Conservation (phyloP, 2,329 filamentous ascomycete species). For the Cryphonectria nitschkei region DNA sequence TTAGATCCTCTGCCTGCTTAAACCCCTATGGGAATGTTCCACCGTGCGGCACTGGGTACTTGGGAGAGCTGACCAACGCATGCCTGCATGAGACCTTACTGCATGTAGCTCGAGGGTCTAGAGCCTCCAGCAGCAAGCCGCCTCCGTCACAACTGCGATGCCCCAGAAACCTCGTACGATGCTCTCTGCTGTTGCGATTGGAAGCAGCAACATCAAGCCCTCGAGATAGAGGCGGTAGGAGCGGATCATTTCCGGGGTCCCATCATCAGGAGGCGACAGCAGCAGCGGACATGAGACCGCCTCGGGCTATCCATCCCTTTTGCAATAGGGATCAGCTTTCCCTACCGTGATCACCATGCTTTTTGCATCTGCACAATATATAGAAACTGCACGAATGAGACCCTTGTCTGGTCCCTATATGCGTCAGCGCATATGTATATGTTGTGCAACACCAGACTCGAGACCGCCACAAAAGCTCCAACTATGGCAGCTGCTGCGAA, state of each 20-base stretch:
- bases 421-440: neutral
- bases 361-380: neutral
- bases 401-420: neutral
- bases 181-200: neutral
- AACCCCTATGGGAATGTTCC: neutral
- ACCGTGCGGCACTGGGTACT: constrained; percentile 3
- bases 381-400: neutral
- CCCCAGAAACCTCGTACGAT: neutral
- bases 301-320: neutral
- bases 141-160: neutral
- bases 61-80: neutral
- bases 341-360: neutral
- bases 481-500: neutral
- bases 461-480: neutral
- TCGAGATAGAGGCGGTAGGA: neutral
- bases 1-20: neutral
- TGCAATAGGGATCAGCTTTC: neutral
- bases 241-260: neutral
- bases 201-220: neutral
- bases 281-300: neutral
- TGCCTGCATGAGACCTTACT: neutral
- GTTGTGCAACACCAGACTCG: neutral
- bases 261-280: neutral
- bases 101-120: neutral
- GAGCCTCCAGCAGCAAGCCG: neutral